phyloP scores from a whole-genome alignment of 192 early-diverging fungal genomes.

The Geranomyces variabilis region DNA sequence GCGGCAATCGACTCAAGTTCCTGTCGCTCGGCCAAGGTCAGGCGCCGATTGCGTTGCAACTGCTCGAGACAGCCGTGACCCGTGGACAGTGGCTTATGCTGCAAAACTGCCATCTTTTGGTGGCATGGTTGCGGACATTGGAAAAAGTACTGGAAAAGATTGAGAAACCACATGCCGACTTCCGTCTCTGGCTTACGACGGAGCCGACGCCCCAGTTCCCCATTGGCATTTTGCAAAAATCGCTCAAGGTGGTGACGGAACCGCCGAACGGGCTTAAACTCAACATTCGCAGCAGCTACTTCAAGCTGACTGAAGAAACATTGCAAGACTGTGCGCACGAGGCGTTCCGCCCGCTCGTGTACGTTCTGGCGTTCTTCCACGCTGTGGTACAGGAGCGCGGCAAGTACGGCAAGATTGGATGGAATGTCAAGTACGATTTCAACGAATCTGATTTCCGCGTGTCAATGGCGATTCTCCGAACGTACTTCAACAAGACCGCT shows the following conservation, averaged over 20 bases:
- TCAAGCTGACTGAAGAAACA: slow-evolving; percentile 58
- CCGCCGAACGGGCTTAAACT: slow-evolving; percentile 66
- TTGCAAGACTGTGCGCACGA: slow-evolving; percentile 61
- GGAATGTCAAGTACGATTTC: slow-evolving; percentile 70
- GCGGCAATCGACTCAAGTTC: slow-evolving; percentile 62
- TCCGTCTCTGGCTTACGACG: slow-evolving; percentile 64
- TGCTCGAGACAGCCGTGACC: slow-evolving; percentile 63
- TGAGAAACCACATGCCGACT: slow-evolving; percentile 64
- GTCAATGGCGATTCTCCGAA: slow-evolving; percentile 54
- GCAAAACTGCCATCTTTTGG: slow-evolving; percentile 65
- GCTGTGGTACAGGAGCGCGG: slow-evolving; percentile 67
- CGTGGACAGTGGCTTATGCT: slow-evolving; percentile 69
- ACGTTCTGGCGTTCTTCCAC: slow-evolving; percentile 65
- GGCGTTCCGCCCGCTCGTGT: slow-evolving; percentile 58
- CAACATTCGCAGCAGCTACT: slow-evolving; percentile 61
- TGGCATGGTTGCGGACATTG: slow-evolving; percentile 56
- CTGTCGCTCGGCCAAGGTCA: slow-evolving; percentile 67
- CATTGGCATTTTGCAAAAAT: slow-evolving; percentile 64
- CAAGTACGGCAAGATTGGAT: slow-evolving; percentile 67
- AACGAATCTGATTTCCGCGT: slow-evolving; percentile 69
- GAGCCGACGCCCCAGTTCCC: slow-evolving; percentile 62
- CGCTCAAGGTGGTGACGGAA: slow-evolving; percentile 67
- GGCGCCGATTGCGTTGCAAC: slow-evolving; percentile 63
- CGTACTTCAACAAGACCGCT: slow-evolving; percentile 65
- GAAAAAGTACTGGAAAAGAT: slow-evolving; percentile 68